Evolutionary conservation across 176 grass and related monocot species (phyloP), one percentile per base, ranked within the genome.

Genomic region (Oryza coarctata): DNA sequence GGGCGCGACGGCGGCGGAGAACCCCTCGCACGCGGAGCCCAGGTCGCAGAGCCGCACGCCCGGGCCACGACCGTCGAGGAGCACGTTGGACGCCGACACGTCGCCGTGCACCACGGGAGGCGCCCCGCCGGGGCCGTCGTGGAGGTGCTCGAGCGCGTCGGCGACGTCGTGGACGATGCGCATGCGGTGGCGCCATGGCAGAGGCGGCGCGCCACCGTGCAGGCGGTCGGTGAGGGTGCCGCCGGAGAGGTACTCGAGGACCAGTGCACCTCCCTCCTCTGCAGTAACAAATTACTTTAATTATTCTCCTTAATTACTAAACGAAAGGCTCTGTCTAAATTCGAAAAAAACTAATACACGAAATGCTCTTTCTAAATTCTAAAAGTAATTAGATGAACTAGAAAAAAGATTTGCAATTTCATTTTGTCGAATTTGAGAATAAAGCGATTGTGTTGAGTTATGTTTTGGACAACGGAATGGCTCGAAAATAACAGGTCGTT

Each of bases 31-130:
- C 4, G 92, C 86, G 31, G 94, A 94, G 11, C 94, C 92, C 33
- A 97, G 91, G 90, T 97, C 94, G 65, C 94, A 97, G 63, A 97
- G 90, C 36, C 85, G 80, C 31, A 74, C 69, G 18, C 65, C 35
- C 2, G 9, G 22, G 57, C 47, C 28, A 1, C 52, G 58, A 39
- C 1, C 55, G 70, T 85, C 88, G 57, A 97, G 88, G 22, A 97
- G 87, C 70, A 97, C 94, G 87, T 97, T 97, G 63, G 94, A 86
- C 10, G 94, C 83, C 22, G 94, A 94, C 57, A 97, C 73, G 78
- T 97, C 94, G 77, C 86, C 90, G 83, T 97, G 94, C 55, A 94
- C 94, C 68, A 97, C 68, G 4, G 82, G 65, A 0, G 71, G 83
- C 30, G 79, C 76, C 34, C 80, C 65, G 85, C 50, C 72, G 29